Conservation (phyloP, 228 moss, liverwort and hornwort genomes). For the Sphagnum fallax region DNA sequence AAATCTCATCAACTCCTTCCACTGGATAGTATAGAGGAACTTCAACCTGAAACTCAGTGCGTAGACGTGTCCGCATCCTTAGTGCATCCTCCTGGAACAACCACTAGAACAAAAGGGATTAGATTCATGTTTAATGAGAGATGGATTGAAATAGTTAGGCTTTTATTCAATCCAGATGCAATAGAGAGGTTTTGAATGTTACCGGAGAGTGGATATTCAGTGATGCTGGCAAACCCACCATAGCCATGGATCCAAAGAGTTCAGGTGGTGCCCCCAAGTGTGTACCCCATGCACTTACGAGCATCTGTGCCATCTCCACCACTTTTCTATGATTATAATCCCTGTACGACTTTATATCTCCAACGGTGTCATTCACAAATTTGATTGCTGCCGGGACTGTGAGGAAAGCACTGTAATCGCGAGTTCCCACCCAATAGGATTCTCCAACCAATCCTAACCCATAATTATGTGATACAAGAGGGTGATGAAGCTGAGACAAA, state of each 20-base stretch:
- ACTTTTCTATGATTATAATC: slow-evolving; percentile 61
- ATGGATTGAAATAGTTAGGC: no score
- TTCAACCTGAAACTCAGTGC: slow-evolving; percentile 68
- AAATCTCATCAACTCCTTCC: not conserved
- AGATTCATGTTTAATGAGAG: no score
- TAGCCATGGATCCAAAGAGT: slow-evolving; percentile 78
- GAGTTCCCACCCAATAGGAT: slow-evolving; percentile 81
- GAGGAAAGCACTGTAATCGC: slow-evolving; percentile 74
- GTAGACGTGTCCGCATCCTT: slow-evolving; percentile 46
- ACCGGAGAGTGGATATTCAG: slow-evolving; percentile 42
- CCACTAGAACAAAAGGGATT: not conserved
- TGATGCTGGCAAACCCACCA: slow-evolving; percentile 71
- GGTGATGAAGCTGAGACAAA: slow-evolving; percentile 75
- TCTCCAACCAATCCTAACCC: slow-evolving; percentile 66
- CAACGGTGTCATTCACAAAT: slow-evolving; percentile 50
- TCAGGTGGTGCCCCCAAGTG: slow-evolving; percentile 64
- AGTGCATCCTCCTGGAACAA: slow-evolving; percentile 34
- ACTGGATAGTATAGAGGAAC: slow-evolving; percentile 56
- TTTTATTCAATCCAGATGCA: no score
- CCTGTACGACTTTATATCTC: slow-evolving; percentile 40
- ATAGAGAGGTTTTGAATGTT: not conserved
- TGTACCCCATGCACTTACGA: slow-evolving; percentile 81
- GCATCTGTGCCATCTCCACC: slow-evolving; percentile 68
- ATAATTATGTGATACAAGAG: slow-evolving; percentile 59
- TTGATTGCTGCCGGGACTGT: slow-evolving; percentile 71